Evolutionary conservation across 495 filamentous ascomycete species (phyloP).

Genomic region (Apodospora peruviana): DNA sequence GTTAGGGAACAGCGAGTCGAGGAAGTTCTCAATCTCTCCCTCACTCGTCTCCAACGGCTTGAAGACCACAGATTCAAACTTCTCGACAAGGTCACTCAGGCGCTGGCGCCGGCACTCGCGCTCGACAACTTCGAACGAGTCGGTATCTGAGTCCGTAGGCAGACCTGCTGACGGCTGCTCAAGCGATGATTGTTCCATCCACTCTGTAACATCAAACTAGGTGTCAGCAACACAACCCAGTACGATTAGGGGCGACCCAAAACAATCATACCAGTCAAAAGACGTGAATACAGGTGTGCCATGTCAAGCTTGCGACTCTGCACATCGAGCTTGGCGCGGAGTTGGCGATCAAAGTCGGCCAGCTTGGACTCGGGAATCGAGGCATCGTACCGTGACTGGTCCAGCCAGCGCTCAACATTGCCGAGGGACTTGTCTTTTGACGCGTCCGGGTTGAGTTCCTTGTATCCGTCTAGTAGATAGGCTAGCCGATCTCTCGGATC

Average conservation of each 20-base stretch:
- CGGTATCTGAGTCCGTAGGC: slow-evolving; percentile 13
- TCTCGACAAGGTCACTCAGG: slow-evolving; percentile 43
- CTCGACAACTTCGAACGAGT: slow-evolving; percentile 31
- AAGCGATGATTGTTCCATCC: slow-evolving; percentile 38
- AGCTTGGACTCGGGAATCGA: slow-evolving; percentile 29
- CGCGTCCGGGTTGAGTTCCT: slow-evolving; percentile 26
- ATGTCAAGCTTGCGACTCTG: slow-evolving; percentile 54
- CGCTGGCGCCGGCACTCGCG: slow-evolving; percentile 42
- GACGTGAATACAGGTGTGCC: slow-evolving; percentile 53
- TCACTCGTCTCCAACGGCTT: slow-evolving; percentile 40
- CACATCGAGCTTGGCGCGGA: slow-evolving; percentile 34
- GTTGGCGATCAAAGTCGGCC: slow-evolving; percentile 32
- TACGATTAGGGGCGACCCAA: no score
- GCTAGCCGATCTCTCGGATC: slow-evolving; percentile 30
- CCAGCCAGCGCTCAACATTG: slow-evolving; percentile 31
- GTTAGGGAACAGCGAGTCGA: slow-evolving; percentile 47
- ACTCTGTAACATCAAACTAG: no score
- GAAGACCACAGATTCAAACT: slow-evolving; percentile 59
- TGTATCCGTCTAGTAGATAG: slow-evolving; percentile 35
- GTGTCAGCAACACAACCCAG: no score
- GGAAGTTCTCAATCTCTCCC: slow-evolving; percentile 42
- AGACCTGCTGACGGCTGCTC: slow-evolving; percentile 14
- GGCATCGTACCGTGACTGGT: slow-evolving; percentile 33
- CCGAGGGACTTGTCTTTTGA: slow-evolving; percentile 15
- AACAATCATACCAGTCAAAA: slow-evolving; percentile 47